Conservation (phyloP, 2,329 filamentous ascomycete species). For the Westerdykella ornata region DNA sequence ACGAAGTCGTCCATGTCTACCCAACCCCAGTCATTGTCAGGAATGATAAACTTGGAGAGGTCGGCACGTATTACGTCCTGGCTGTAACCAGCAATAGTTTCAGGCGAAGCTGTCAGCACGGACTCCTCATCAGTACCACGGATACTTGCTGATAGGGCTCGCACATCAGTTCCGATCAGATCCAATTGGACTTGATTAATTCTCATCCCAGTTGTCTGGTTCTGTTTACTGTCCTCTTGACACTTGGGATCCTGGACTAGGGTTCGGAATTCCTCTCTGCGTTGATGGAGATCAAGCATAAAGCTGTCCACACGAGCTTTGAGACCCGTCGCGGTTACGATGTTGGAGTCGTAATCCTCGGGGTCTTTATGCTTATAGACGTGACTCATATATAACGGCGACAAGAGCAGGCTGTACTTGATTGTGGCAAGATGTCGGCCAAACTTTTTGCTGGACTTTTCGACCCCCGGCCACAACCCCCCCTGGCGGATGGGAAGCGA, state of each 20-base stretch:
- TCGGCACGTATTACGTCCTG: slow-evolving; percentile 47
- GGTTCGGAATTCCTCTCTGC: slow-evolving; percentile 84
- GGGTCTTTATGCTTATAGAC: slow-evolving; percentile 98
- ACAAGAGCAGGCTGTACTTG: slow-evolving; percentile 91
- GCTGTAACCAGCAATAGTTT: slow-evolving; percentile 52
- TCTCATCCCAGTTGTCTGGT: slow-evolving; percentile 84
- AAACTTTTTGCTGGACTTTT: slow-evolving; percentile 98
- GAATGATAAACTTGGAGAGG: slow-evolving; percentile 86
- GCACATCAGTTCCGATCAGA: slow-evolving; percentile 81
- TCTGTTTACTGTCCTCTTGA: slow-evolving; percentile 57
- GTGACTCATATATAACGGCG: slow-evolving; percentile 88
- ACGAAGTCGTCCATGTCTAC: slow-evolving; percentile 99
- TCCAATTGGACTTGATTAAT: slow-evolving; percentile 94
- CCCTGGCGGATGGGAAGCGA: slow-evolving; percentile 92
- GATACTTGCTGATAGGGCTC: slow-evolving; percentile 87
- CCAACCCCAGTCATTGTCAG: slow-evolving; percentile 92
- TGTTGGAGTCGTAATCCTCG: slow-evolving; percentile 71
- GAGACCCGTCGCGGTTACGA: slow-evolving; percentile 87
- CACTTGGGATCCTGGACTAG: slow-evolving; percentile 60
- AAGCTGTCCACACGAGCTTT: slow-evolving; percentile 95
- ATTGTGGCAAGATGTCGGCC: slow-evolving; percentile 94
- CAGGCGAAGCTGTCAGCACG: slow-evolving; percentile 60
- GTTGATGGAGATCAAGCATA: slow-evolving; percentile 91
- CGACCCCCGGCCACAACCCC: slow-evolving; percentile 78
- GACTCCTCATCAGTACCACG: slow-evolving; percentile 67